Conservation (phyloP, 371 early-diverging fungal genomes). For the Circinella minor region DNA sequence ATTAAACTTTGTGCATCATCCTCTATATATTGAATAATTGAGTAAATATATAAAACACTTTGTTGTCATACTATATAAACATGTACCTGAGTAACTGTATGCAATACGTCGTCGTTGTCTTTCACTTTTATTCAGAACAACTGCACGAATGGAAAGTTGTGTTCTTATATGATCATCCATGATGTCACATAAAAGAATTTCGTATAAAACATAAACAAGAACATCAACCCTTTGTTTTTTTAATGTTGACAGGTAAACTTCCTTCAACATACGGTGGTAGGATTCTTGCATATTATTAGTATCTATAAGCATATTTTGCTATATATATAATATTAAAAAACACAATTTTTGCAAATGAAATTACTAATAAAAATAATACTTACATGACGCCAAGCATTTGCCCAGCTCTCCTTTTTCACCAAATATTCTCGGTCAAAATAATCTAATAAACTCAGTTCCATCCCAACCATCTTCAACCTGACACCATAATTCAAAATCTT, state of each 20-base stretch:
- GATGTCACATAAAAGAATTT: background rate
- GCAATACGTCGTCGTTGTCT: background rate
- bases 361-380: background rate
- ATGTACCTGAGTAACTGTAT: background rate
- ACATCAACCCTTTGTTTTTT: background rate
- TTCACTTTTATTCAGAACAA: constrained; percentile 2
- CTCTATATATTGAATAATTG: background rate
- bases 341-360: background rate
- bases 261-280: constrained; percentile 1
- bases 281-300: background rate
- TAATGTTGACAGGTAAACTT: background rate
- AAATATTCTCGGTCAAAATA: constrained; percentile 5
- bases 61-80: background rate
- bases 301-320: background rate
- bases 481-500: no score
- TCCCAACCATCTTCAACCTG: background rate
- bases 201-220: background rate
- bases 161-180: background rate
- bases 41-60: background rate
- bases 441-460: background rate
- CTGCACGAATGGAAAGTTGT: background rate
- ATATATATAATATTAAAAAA: background rate
- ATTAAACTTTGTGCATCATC: background rate
- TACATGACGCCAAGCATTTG: constrained; percentile 4
- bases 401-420: background rate